These are phyloP conservation scores for Psilocybe azurescens DNA, from an alignment of 768 basidiomycete species.

Conservation along the genomic window DNA sequence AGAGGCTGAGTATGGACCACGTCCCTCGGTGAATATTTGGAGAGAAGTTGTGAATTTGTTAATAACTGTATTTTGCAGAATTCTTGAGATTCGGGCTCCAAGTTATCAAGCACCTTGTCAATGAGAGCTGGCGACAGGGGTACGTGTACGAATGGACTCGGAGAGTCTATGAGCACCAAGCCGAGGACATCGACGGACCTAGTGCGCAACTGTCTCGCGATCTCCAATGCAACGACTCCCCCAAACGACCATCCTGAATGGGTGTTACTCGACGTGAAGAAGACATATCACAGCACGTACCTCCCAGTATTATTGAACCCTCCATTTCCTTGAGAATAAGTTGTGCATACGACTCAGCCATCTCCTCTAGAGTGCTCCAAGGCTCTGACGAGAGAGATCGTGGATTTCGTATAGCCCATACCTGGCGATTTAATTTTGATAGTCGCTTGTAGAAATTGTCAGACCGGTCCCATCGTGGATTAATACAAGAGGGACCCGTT, in stretches of 20 bases:
- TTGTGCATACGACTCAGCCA: slow-evolving; percentile 58
- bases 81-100: slow-evolving; percentile 34
- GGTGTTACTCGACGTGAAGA: background rate
- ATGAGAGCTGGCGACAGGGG: slow-evolving; percentile 60
- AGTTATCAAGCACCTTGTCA: slow-evolving; percentile 42
- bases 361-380: slow-evolving; percentile 56
- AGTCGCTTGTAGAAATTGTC: slow-evolving; percentile 55
- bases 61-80: slow-evolving; percentile 54
- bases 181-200: slow-evolving; percentile 50
- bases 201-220: slow-evolving; percentile 53
- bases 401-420: slow-evolving; percentile 70
- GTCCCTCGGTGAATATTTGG: slow-evolving; percentile 39
- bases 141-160: slow-evolving; percentile 56
- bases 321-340: slow-evolving; percentile 38
- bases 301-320: slow-evolving; percentile 60
- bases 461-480: slow-evolving; percentile 80
- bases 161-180: slow-evolving; percentile 71
- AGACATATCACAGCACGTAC: slow-evolving; percentile 35
- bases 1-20: slow-evolving; percentile 35
- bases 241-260: slow-evolving; percentile 79
- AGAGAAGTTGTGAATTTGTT: slow-evolving; percentile 52
- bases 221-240: slow-evolving; percentile 73
- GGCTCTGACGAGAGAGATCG: slow-evolving; percentile 44
- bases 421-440: slow-evolving; percentile 47
- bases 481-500: slow-evolving; percentile 55